Evolutionary conservation across 2,329 filamentous ascomycete species (phyloP), one percentile per base, ranked within the genome.

Genomic region (Colletotrichum aenigma): DNA sequence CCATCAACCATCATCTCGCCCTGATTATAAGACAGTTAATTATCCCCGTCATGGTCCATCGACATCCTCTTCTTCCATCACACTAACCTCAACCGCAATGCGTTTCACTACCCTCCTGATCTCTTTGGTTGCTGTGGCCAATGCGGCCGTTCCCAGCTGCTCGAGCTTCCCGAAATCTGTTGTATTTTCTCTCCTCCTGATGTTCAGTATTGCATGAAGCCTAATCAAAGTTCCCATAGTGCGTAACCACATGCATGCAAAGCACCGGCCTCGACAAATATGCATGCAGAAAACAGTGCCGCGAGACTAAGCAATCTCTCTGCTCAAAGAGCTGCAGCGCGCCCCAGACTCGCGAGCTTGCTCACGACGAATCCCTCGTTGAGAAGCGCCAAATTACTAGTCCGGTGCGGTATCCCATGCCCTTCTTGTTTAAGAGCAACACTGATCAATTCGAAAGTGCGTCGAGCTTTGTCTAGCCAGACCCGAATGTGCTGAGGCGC

Each of bases 361-460:
- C n/a, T 13, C 0, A 21, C n/a, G 43, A 0, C n/a, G 43, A 52
- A 21, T 52, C 43, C n/a, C 0, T 13, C 13, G 6, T 0, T 9
- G 43, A 52, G 43, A 52, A 21, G 21, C 43, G 43, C 2, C 43
- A 52, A 0, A 52, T 52, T 52, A 52, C 43, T 0, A 21, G 43
- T 13, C 43, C 43, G 0, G 43, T 52, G 21, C 10, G 43, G 10
- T 52, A 52, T 1, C 18, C 43, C n/a, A 26, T 26, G 26, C 10
- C 21, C 4, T 48, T 52, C n/a, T 52, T 52, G 1, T 52, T 13
- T 21, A 21, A 12, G 10, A 21, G 3, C n/a, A 13, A 21, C 2
- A 52, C 6, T 52, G 43, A 52, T 52, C 24, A 24, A 24, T 24
- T 24, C 24, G 2, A 12, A 21, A 52, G 43, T 52, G 43, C 7